Conservation (phyloP, 1,284 basidiomycete genomes). For the Mycosarcoma mackinlayi region DNA sequence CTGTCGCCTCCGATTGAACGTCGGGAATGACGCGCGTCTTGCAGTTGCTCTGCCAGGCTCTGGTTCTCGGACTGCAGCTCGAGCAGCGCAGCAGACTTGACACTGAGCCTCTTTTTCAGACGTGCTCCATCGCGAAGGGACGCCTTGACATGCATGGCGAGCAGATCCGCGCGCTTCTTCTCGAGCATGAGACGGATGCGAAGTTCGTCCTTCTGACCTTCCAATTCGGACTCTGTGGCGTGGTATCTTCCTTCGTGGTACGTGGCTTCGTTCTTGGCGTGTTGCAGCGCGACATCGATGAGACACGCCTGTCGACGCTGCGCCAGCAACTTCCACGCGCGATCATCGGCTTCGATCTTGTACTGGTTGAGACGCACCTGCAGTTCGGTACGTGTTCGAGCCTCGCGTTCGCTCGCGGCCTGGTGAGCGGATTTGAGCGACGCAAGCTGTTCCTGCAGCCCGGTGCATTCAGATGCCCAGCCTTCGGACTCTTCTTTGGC, state of each 20-base stretch:
- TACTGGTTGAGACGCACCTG: conserved; percentile 35
- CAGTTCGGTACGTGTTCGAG: conserved; percentile 21
- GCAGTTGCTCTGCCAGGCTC: conserved; percentile 19
- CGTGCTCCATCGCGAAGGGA: conserved; percentile 18
- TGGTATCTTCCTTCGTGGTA: conserved; percentile 30
- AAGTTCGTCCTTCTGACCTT: conserved; percentile 37
- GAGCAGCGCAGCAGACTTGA: conserved; percentile 14
- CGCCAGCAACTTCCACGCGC: conserved; percentile 34
- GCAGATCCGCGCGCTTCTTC: conserved; percentile 41
- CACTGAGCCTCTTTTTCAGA: conserved; percentile 28
- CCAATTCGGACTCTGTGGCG: conserved; percentile 29
- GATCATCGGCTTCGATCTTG: conserved; percentile 47
- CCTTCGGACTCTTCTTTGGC: conserved; percentile 49
- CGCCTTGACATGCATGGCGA: conserved; percentile 27
- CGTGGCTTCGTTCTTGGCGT: conserved; percentile 44
- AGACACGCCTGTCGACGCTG: conserved; percentile 25
- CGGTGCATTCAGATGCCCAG: conserved; percentile 48
- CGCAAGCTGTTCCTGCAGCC: conserved; percentile 34
- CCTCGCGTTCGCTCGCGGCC: conserved; percentile 23
- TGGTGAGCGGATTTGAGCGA: conserved; percentile 19
- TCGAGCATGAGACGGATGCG: conserved; percentile 46
- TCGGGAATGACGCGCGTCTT: conserved; percentile 18
- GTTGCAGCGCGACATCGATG: conserved; percentile 32
- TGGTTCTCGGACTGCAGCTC: conserved; percentile 34
- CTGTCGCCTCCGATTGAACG: conserved; percentile 1